These are phyloP conservation scores for Ogataea parapolymorpha DNA, from an alignment of 805 yeast species.

Conservation along the genomic window DNA sequence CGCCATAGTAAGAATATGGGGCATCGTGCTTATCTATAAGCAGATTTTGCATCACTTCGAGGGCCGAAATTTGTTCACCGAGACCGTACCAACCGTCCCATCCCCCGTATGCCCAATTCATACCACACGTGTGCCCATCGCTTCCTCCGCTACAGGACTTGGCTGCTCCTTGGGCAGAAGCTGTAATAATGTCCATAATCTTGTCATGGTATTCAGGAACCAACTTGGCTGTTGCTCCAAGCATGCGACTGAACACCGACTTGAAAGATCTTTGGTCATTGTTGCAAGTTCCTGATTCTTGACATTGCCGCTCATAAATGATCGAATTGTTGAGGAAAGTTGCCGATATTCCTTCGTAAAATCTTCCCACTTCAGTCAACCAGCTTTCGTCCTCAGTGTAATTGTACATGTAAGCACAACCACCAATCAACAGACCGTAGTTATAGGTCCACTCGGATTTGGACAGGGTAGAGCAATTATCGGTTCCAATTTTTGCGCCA, in stretches of 20 bases:
- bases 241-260: slow-evolving; percentile 61
- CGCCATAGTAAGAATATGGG: slow-evolving; percentile 54
- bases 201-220: slow-evolving; percentile 46
- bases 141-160: slow-evolving; percentile 76
- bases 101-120: slow-evolving; percentile 56
- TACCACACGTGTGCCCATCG: slow-evolving; percentile 86
- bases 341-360: slow-evolving; percentile 36
- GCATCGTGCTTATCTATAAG: slow-evolving; percentile 39
- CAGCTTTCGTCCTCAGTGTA: slow-evolving; percentile 48
- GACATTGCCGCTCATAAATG: slow-evolving; percentile 65
- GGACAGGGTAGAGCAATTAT: slow-evolving; percentile 49
- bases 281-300: slow-evolving; percentile 50
- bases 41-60: slow-evolving; percentile 56
- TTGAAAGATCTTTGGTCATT: slow-evolving; percentile 76
- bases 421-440: slow-evolving; percentile 64
- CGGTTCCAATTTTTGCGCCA: slow-evolving; percentile 49
- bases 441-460: slow-evolving; percentile 64
- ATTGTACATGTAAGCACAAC: slow-evolving; percentile 67
- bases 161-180: slow-evolving; percentile 70
- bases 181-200: slow-evolving; percentile 33
- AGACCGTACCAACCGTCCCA: slow-evolving; percentile 74
- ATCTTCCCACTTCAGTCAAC: slow-evolving; percentile 37
- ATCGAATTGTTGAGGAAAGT: slow-evolving; percentile 47
- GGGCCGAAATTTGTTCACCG: slow-evolving; percentile 81
- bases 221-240: slow-evolving; percentile 55